These are phyloP conservation scores for Biscogniauxia mediterranea DNA, from an alignment of 2,329 filamentous ascomycete species.

Conservation along the genomic window DNA sequence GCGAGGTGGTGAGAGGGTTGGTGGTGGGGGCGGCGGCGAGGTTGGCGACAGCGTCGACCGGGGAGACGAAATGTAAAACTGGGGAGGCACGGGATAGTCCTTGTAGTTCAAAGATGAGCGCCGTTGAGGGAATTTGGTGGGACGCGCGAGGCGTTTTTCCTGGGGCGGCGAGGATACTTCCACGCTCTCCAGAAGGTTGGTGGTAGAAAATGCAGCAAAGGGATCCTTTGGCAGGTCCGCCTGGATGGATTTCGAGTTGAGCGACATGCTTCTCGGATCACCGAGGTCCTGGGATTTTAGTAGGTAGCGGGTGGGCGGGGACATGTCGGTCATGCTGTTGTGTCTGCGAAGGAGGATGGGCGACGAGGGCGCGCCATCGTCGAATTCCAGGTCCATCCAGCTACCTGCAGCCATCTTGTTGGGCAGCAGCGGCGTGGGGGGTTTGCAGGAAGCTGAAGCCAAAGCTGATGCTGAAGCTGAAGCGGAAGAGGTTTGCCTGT, in stretches of 20 bases:
- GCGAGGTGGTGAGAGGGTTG: background rate
- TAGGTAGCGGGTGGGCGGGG: conserved; percentile 12
- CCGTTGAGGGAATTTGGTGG: conserved; percentile 20
- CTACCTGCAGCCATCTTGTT: conserved; percentile 25
- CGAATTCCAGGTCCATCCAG: conserved; percentile 32
- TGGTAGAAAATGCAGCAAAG: conserved; percentile 12
- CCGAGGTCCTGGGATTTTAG: conserved; percentile 11
- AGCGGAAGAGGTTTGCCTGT: conserved; percentile 25
- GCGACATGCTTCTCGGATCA: conserved; percentile 23
- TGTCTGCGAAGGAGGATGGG: conserved; percentile 22
- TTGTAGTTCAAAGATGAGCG: conserved; percentile 24
- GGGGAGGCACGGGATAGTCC: conserved; percentile 18
- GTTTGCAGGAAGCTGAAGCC: conserved; percentile 11
- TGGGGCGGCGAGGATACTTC: conserved; percentile 3
- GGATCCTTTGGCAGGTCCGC: conserved; percentile 8
- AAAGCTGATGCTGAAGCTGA: conserved; percentile 6
- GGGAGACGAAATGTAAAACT: conserved; percentile 15
- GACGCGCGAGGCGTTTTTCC: conserved; percentile 10
- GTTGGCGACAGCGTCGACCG: conserved; percentile 3
- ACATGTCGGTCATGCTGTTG: conserved; percentile 26
- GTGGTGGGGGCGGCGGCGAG: conserved; percentile 1
- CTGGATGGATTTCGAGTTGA: conserved; percentile 16
- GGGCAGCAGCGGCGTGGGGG: conserved; percentile 16
- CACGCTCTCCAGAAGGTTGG: background rate
- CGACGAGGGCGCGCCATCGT: conserved; percentile 15